Percentiles rank a stretch among this genome's conserved stretches.
These are phyloP conservation scores for Pterula multifida DNA, from an alignment of 1,284 basidiomycete species.

Conservation along the genomic window DNA sequence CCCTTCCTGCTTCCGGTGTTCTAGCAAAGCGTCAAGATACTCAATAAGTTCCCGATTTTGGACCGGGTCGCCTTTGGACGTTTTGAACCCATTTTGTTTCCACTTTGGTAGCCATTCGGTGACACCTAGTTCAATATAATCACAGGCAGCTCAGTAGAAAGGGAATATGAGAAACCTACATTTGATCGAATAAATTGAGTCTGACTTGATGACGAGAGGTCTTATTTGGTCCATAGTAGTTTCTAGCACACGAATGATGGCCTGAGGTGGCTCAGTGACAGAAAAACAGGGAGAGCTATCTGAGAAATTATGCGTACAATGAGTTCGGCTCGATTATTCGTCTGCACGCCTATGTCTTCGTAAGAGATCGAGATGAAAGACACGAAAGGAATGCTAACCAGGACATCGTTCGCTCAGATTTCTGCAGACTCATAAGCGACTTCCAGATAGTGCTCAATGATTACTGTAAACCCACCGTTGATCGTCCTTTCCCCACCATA, in stretches of 20 bases:
- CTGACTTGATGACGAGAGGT: conserved; percentile 59
- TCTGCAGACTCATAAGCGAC: conserved; percentile 22
- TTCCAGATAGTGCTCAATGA: conserved; percentile 4
- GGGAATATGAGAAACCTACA: conserved; percentile 27
- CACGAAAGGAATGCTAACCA: conserved; percentile 41
- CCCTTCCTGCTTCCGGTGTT: conserved; percentile 31
- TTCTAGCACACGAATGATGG: conserved; percentile 65
- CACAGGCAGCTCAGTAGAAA: conserved; percentile 6
- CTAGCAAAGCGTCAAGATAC: conserved; percentile 45
- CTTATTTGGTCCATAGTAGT: conserved; percentile 39
- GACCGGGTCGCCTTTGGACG: conserved; percentile 36
- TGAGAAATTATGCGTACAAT: conserved; percentile 35
- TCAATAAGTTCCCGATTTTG: conserved; percentile 55
- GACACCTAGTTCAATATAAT: conserved; percentile 33
- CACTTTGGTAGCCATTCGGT: conserved; percentile 53
- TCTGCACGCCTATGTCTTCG: background rate
- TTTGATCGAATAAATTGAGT: conserved; percentile 66
- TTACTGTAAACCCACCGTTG: conserved; percentile 30
- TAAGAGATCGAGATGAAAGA: background rate
- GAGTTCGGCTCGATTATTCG: conserved; percentile 78
- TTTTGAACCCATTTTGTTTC: conserved; percentile 39
- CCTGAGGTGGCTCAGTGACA: conserved; percentile 27
- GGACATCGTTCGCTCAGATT: conserved; percentile 72
- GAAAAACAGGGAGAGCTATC: background rate
- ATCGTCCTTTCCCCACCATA: conserved; percentile 63